Percentiles rank a stretch among this genome's conserved stretches.
These are phyloP conservation scores for Elaeagnus macrophylla DNA, from an alignment of 306 rosid genomes.

Conservation along the genomic window DNA sequence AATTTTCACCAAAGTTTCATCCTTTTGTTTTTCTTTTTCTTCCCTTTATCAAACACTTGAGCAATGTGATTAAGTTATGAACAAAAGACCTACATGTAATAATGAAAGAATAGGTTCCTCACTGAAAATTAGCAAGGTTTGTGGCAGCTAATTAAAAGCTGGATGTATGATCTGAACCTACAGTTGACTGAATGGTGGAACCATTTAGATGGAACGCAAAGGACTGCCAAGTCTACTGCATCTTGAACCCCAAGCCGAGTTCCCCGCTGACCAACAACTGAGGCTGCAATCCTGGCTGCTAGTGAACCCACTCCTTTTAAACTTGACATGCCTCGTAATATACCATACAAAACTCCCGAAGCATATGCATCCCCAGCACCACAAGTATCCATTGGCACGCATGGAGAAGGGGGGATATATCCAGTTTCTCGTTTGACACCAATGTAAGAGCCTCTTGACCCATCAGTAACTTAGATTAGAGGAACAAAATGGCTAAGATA, in stretches of 20 bases:
- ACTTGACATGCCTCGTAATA: conserved; percentile 58
- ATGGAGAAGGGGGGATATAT: conserved; percentile 79
- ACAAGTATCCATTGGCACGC: conserved; percentile 83
- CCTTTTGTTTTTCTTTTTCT: too few relatives aligned
- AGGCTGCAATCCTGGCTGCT: conserved; percentile 78
- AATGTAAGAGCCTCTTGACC: conserved; percentile 68
- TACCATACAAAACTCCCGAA: conserved; percentile 67
- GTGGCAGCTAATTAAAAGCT: conserved; percentile 33
- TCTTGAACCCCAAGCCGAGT: conserved; percentile 75
- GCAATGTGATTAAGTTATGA: conserved; percentile 2
- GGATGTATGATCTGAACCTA: conserved; percentile 70
- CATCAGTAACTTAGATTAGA: conserved; percentile 76
- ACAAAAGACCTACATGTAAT: conserved; percentile 16
- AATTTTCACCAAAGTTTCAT: neutral
- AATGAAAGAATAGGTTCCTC: conserved; percentile 8
- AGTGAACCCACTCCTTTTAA: conserved; percentile 66
- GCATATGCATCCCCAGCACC: conserved; percentile 99
- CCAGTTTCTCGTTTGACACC: conserved; percentile 83
- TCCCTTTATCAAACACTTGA: neutral
- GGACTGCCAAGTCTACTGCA: conserved; percentile 62
- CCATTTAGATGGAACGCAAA: conserved; percentile 34
- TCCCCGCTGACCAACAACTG: conserved; percentile 92
- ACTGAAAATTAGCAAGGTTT: conserved; percentile 5
- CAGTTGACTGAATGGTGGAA: conserved; percentile 38
- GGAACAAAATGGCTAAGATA: conserved; percentile 88